Evolutionary conservation across 2,329 filamentous ascomycete genomes (phyloP), one percentile per base, ranked within the genome.

Genomic region (Cordyceps fumosorosea): DNA sequence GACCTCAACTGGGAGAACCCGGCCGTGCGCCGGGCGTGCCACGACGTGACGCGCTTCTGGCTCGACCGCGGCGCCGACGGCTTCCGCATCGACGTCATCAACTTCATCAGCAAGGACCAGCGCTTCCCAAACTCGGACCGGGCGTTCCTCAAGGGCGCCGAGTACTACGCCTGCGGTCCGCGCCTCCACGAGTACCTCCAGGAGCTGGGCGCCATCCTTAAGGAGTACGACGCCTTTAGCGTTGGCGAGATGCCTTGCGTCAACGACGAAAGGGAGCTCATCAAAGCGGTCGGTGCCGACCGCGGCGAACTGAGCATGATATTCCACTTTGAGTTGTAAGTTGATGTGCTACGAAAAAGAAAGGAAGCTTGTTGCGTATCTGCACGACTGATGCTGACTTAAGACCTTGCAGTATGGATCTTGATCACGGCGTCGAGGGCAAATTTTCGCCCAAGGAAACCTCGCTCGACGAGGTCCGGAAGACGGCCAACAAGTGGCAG

Each of bases 1-100:
- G 89, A 92, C 66, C 81, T 93, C 47, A 92, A 92, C 75, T 92
- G 89, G 89, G 87, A 91, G 69, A 87, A 88, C 67, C 79, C 80
- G 0, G 80, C 81, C 0, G 85, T 89, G 3, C 81, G 88, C 40
- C 74, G 81, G 61, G 87, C 86, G 2, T 85, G 90, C 2, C 87
- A 90, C 70, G 78, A 86, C 47, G 81, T 86, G 24, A 87, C 90
- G 79, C 80, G 81, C 24, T 92, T 91, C 74, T 92, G 89, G 89
- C 81, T 91, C 2, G 79, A 89, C 64, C 83, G 83, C 45, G 88
- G 88, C 2, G 82, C 84, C 0, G 82, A 86, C 63, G 86, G 86
- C 3, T 89, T 88, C 76, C 80, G 86, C 44, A 81, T 88, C 75
- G 85, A 89, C 66, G 84, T 87, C 48, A 87, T 88, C 72, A 88